phyloP scores from a whole-genome alignment of 1,139 yeast species.

The Williopsis jadinii region DNA sequence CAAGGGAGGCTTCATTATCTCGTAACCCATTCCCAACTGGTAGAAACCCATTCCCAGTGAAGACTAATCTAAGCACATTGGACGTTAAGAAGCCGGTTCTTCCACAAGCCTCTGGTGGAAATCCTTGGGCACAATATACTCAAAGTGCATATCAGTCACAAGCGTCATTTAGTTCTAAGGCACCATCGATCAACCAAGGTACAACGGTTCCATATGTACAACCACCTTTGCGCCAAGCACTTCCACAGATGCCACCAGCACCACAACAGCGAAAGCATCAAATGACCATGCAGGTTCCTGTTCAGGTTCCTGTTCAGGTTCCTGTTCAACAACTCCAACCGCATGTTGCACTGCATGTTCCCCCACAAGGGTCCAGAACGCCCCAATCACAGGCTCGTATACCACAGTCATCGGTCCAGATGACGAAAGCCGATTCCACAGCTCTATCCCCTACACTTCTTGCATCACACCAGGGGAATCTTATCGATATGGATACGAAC shows the following conservation, averaged over 20 bases:
- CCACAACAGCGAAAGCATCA: background rate
- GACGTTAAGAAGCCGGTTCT: constrained; percentile 6
- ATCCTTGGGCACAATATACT: constrained; percentile 19
- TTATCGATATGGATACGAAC: constrained; percentile 13
- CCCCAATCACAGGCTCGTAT: too few species aligned
- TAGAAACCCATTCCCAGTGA: constrained; percentile 18
- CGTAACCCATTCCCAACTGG: constrained; percentile 12
- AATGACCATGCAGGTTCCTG: too few species aligned
- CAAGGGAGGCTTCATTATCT: background rate
- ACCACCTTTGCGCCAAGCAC: background rate
- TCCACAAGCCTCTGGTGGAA: constrained; percentile 17
- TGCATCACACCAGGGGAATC: background rate
- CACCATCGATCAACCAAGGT: background rate
- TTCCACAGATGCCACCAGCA: background rate
- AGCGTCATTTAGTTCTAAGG: background rate
- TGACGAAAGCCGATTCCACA: too few species aligned
- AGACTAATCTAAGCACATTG: constrained; percentile 4
- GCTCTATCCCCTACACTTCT: too few species aligned
- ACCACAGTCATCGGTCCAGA: too few species aligned
- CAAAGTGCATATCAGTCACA: background rate
- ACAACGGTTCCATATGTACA: background rate
- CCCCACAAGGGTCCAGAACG: too few species aligned
- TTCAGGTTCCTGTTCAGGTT: too few species aligned
- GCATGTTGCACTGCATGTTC: too few species aligned
- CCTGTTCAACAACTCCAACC: too few species aligned